Base-by-base conservation (phyloP, 2,329 filamentous ascomycete genomes). In the Paecilomyces formosus region DNA sequence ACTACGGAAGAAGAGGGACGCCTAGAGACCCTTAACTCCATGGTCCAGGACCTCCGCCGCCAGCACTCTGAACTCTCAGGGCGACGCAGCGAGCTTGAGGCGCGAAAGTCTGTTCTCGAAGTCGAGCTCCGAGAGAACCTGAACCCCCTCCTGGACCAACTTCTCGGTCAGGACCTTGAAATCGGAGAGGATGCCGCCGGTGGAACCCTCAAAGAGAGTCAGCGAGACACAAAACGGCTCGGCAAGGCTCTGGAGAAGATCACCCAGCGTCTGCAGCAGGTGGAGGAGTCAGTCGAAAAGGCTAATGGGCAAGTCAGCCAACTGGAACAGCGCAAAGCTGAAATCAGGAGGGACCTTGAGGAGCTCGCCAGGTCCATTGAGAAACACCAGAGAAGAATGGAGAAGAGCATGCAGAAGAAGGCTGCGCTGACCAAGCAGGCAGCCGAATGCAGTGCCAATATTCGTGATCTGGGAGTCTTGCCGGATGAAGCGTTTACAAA, bases 401-500 rank as follows among this genome's bases (percentile, higher is more conserved):
- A 97, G 71, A 96, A 93, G 80, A 92, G 88, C 64, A 88, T 96
- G 69, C 89, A 92, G 66, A 91, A 92, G 74, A 94, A 93, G 72
- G 89, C 91, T 12, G 82, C 91, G 3, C 80, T 95, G 61, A 88
- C 85, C 15, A 83, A 87, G 54, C 88, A 92, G 70, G 87, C 90
- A 21, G 85, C 86, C 2, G 92, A 96, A 67, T 90, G 89, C 62
- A 87, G 87, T 61, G 88, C 91, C 69, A 93, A 92, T 63, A 97
- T 99, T 66, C 88, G 93, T 53, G 92, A 96, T 64, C 81, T 99
- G 6, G 94, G 94, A 64, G 92, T 96, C 18, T 81, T 99, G 15
- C 93, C 94, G 0, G 92, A 97, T 62, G 92, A 97, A 68, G 92
- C 93, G 0, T 94, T 96, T 71, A 89, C 89, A 64, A 94, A 92